Percentiles rank a stretch among this genome's conserved stretches.
Evolutionary conservation across 805 yeast genomes (phyloP).

Genomic region (Groenewaldozyma tartarivorans): DNA sequence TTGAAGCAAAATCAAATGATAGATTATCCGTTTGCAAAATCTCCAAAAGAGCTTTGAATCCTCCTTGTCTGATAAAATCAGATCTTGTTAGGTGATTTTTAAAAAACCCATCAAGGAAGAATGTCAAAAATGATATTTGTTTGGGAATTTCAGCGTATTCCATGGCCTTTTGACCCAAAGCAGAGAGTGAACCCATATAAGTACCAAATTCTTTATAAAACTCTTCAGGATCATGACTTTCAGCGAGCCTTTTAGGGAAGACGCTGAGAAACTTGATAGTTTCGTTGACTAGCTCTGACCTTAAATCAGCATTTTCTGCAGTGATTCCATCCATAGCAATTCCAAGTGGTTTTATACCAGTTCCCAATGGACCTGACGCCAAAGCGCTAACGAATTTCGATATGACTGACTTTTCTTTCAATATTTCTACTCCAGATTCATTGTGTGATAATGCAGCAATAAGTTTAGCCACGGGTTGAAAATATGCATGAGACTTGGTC

Average conservation of each 20-base stretch:
- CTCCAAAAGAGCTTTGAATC: slow-evolving; percentile 16
- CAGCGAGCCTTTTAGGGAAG: slow-evolving; percentile 26
- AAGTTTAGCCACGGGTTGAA: slow-evolving; percentile 58
- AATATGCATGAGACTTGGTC: slow-evolving; percentile 42
- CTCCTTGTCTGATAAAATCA: slow-evolving; percentile 22
- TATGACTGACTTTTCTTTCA: slow-evolving; percentile 34
- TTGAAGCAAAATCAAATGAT: slow-evolving; percentile 25
- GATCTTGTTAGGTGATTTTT: slow-evolving; percentile 22
- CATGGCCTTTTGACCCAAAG: not conserved
- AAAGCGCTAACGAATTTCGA: slow-evolving; percentile 22
- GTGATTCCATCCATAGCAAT: slow-evolving; percentile 67
- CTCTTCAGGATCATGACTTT: slow-evolving; percentile 3
- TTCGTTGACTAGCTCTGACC: slow-evolving; percentile 46
- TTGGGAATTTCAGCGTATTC: not conserved
- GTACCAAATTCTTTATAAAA: slow-evolving; percentile 14
- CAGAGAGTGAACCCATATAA: not conserved
- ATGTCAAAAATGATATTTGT: not conserved
- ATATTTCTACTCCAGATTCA: slow-evolving; percentile 54
- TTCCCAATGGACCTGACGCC: not conserved
- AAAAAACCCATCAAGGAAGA: slow-evolving; percentile 24
- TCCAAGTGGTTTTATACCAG: slow-evolving; percentile 38
- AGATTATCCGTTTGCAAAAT: slow-evolving; percentile 18
- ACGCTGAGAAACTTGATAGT: slow-evolving; percentile 22
- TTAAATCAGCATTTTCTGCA: slow-evolving; percentile 71
- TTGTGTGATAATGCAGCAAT: slow-evolving; percentile 79